Conservation (phyloP, 352 stramenopile species). For the Phytophthora pluvialis region DNA sequence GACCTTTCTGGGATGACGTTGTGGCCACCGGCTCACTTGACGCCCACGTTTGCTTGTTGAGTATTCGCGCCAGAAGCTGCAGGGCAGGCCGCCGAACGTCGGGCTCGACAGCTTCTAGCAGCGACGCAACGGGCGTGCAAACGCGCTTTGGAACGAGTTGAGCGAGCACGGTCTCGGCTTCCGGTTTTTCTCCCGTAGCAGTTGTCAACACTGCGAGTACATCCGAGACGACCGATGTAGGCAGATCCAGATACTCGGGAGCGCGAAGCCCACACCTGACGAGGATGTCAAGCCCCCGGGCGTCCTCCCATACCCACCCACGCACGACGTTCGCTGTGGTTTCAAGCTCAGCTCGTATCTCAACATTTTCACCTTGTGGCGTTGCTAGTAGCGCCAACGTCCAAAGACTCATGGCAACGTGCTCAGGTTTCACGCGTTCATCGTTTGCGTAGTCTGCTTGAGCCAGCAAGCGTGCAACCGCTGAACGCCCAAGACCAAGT, state of each 20-base stretch:
- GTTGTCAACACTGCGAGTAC: constrained; percentile 49
- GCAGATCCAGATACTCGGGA: constrained; percentile 38
- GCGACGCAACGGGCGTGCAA: constrained; percentile 42
- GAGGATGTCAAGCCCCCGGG: constrained; percentile 43
- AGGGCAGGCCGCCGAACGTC: constrained; percentile 53
- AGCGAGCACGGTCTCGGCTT: constrained; percentile 22
- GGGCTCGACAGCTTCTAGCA: constrained; percentile 66
- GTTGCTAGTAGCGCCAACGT: constrained; percentile 50
- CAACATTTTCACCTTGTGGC: constrained; percentile 2
- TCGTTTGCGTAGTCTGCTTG: constrained; percentile 49
- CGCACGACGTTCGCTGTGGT: constrained; percentile 17
- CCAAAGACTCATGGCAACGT: constrained; percentile 49
- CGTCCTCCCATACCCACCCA: constrained; percentile 43
- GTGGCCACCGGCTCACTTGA: constrained; percentile 14
- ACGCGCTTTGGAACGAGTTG: constrained; percentile 48
- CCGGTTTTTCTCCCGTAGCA: constrained; percentile 16
- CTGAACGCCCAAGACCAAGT: constrained; percentile 38
- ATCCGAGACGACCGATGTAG: constrained; percentile 46
- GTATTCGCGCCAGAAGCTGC: constrained; percentile 48
- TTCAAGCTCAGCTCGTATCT: constrained; percentile 11
- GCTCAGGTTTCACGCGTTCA: constrained; percentile 38
- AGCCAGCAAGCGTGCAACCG: constrained; percentile 47
- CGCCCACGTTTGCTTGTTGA: constrained; percentile 33
- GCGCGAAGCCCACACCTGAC: constrained; percentile 42
- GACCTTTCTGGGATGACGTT: neutral